Conservation (phyloP, 768 basidiomycete genomes). For the Boletus subparvulus region DNA sequence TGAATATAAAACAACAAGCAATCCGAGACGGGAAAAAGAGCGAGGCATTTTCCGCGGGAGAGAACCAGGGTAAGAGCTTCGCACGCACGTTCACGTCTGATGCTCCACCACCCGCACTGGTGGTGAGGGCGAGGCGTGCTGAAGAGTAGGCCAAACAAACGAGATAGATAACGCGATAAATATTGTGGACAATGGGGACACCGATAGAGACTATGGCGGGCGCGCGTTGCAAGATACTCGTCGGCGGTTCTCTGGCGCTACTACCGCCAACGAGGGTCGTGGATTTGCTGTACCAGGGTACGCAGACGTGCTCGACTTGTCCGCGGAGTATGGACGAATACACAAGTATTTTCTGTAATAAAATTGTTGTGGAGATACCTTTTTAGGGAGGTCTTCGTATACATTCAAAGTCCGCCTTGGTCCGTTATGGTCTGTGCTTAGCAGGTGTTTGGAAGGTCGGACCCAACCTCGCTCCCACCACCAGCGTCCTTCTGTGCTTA, state of each 20-base stretch:
- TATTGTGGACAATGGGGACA: not conserved
- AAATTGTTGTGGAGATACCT: constrained; percentile 11
- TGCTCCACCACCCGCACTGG: constrained; percentile 16
- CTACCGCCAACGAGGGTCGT: not conserved
- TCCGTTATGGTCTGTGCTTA: constrained; percentile 39
- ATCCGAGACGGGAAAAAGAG: constrained; percentile 12
- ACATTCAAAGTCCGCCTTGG: constrained; percentile 36
- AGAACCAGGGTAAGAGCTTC: constrained; percentile 21
- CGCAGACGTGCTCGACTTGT: not conserved
- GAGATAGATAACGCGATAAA: not conserved
- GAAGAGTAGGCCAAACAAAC: not conserved
- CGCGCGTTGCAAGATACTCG: not conserved
- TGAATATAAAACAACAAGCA: constrained; percentile 5
- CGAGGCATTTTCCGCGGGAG: constrained; percentile 8
- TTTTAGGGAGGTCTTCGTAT: constrained; percentile 14
- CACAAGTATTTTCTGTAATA: constrained; percentile 20
- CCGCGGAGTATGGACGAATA: constrained; percentile 8
- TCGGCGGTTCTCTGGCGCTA: not conserved
- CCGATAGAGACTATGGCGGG: not conserved
- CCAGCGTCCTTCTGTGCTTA: constrained; percentile 44
- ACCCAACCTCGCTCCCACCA: constrained; percentile 59
- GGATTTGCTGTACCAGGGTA: not conserved
- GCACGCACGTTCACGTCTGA: constrained; percentile 26
- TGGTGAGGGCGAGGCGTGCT: constrained; percentile 19
- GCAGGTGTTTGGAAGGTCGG: constrained; percentile 43